Evolutionary conservation across 148 eudicot species (phyloP), one percentile per base, ranked within the genome.

Genomic region (Talinum fruticosum): DNA sequence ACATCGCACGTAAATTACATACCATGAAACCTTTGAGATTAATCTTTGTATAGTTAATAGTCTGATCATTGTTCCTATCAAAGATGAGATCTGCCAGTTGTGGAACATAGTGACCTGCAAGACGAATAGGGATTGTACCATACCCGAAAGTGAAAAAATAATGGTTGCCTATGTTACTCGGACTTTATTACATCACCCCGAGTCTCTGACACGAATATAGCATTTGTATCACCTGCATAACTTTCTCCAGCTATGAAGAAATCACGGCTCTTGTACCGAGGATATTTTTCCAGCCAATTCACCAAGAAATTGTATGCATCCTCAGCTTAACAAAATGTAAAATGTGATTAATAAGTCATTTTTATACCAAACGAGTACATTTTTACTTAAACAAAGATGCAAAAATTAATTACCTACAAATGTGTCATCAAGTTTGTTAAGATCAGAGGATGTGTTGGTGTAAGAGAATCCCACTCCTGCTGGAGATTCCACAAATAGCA

Each of bases 401-500:
- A 66, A 69, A 71, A 34, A 6, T 79, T 41, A 34, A 6, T 51
- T 86, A 90, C 94, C 94, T 19, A 79, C 90, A 78, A 87, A 88
- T 23, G 67, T 44, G 76, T 90, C 94, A 77, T 87, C 80, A 51
- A 90, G 71, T 34, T 74, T 77, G 78, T 68, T 79, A 62, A 83
- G 81, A 84, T 90, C 94, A 30, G 87, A 79, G 59, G 94, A 83
- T 66, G 90, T 87, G 75, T 90, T 90, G 54, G 94, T 85, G 81
- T 90, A 90, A 30, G 94, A 90, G 80, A 90, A 90, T 23, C 94
- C 94, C 67, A 90, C 94, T 71, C 94, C 94, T 23, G 84, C 81
- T 23, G 94, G 94, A 8, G 94, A 90, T 64, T 90, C 94, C 78
- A 90, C 80, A 74, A 90, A 90, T 38, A 90, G 76, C 83, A 88